A percentile compares a stretch with the other conserved stretches of the same genome.
phyloP scores from a whole-genome alignment of 2,329 filamentous ascomycete genomes.

The Coniella lustricola region DNA sequence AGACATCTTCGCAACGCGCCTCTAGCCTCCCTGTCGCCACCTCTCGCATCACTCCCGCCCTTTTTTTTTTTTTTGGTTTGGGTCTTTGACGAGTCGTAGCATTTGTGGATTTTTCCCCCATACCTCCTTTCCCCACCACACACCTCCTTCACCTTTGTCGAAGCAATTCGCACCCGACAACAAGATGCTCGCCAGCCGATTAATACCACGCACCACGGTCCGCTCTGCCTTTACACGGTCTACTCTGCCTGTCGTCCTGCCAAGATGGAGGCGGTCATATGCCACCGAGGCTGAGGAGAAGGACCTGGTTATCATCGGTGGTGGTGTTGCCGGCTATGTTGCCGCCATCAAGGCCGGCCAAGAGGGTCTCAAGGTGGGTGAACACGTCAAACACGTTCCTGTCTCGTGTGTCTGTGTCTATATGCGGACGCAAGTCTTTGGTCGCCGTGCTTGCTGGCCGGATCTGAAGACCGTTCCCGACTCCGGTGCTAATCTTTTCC shows the following conservation, averaged over 20 bases:
- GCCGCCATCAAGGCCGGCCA: slow-evolving; percentile 98
- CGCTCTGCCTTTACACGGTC: slow-evolving; percentile 44
- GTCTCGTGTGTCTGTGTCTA: slow-evolving; percentile 14
- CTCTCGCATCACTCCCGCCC: neutral
- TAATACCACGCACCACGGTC: slow-evolving; percentile 51
- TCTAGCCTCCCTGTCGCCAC: neutral
- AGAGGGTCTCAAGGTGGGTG: slow-evolving; percentile 93
- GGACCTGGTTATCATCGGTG: slow-evolving; percentile 95
- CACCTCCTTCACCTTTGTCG: neutral
- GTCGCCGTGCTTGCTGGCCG: neutral
- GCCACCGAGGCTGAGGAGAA: slow-evolving; percentile 70
- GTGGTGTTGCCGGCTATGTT: slow-evolving; percentile 96
- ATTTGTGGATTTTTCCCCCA: neutral
- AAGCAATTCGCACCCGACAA: neutral
- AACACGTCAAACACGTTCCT: too few species aligned
- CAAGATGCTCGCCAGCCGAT: slow-evolving; percentile 52
- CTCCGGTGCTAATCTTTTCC: neutral
- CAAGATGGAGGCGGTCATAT: slow-evolving; percentile 52
- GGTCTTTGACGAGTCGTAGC: neutral
- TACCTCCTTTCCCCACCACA: neutral
- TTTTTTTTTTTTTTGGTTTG: neutral
- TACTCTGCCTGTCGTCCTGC: slow-evolving; percentile 35
- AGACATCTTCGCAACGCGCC: slow-evolving; percentile 8
- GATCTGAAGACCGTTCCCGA: neutral
- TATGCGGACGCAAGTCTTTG: neutral